These are phyloP conservation scores for Logfia minima DNA, from an alignment of 129 eudicot genomes.

Conservation along the genomic window DNA sequence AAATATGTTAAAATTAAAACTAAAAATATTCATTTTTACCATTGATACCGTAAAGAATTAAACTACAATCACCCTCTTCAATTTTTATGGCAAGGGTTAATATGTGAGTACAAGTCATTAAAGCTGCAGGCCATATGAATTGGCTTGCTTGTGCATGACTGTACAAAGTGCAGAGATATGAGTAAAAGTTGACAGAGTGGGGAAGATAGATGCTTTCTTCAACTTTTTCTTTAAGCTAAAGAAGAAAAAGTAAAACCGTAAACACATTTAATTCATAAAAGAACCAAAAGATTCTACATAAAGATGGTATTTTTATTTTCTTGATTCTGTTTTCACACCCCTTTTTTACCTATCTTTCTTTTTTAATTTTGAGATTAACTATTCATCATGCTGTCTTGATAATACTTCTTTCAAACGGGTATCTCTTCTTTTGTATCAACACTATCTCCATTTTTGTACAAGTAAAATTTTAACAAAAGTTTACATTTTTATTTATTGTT, in stretches of 20 bases:
- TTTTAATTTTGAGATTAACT: not conserved
- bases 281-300: constrained; percentile 30
- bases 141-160: constrained; percentile 40
- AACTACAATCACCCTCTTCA: too few relatives aligned
- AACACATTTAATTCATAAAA: constrained; percentile 17
- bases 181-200: constrained; percentile 26
- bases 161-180: constrained; percentile 36
- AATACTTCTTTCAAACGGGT: constrained; percentile 8
- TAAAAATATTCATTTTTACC: too few relatives aligned
- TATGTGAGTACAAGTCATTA: constrained; percentile 26
- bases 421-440: constrained; percentile 6
- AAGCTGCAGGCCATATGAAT: constrained; percentile 22
- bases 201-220: constrained; percentile 32
- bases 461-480: constrained; percentile 8
- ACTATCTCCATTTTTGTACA: not conserved
- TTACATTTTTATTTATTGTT: not conserved
- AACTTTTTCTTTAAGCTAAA: constrained; percentile 51
- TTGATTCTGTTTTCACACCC: constrained; percentile 26
- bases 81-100: constrained; percentile 14
- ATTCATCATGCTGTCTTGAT: constrained; percentile 20
- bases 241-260: constrained; percentile 17
- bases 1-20: too few relatives aligned
- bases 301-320: constrained; percentile 26
- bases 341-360: constrained; percentile 22
- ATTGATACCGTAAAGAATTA: too few relatives aligned